Base-by-base conservation (phyloP, 2,329 filamentous ascomycete species). In the Aspergillus costaricaensis region DNA sequence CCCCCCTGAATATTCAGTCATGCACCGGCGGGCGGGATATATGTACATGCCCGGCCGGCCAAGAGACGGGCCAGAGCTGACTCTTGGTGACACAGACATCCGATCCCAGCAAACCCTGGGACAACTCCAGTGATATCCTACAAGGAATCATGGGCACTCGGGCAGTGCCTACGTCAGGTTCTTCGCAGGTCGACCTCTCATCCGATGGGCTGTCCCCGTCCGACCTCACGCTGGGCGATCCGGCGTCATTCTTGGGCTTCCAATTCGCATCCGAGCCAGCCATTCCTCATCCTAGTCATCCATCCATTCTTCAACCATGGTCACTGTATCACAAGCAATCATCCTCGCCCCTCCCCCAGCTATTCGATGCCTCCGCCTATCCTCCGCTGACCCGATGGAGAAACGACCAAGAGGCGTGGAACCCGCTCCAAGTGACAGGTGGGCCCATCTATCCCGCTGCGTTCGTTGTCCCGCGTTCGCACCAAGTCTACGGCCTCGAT, bases 361-460 rank as follows among this genome's bases (percentile, higher is more conserved):
- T 62, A 10, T 58, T 68, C 6, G 70, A 72, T 21, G 67, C 66
- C 36, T 53, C 63, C n/a, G 59, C 66, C 15, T 72, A 70, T 44
- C 53, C 65, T 8, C 53, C 65, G 3, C 47, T 55, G 25, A 5
- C 66, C 17, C 65, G 69, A 19, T 59, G 69, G 15, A 38, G 62
- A 17, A 61, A 61, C 38, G 54, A 67, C 19, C 71, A 72, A 55
- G 72, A 74, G 62, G 70, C 69, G 3, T 76, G 74, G 74, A 74
- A 64, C 47, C 70, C 73, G 23, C 59, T 76, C 25, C 70, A 70
- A 57, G 63, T 71, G 49, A 73, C 74, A 1, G 71, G 69, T 4
- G 61, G 68, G 8, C 57, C 65, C 4, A 41, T 55, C 25, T 63
- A 70, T 51, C 63, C 66, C 0, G 32, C 63, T 14, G 50, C 62